Conservation (phyloP, 805 yeast species). For the Alloascoidea africana region DNA sequence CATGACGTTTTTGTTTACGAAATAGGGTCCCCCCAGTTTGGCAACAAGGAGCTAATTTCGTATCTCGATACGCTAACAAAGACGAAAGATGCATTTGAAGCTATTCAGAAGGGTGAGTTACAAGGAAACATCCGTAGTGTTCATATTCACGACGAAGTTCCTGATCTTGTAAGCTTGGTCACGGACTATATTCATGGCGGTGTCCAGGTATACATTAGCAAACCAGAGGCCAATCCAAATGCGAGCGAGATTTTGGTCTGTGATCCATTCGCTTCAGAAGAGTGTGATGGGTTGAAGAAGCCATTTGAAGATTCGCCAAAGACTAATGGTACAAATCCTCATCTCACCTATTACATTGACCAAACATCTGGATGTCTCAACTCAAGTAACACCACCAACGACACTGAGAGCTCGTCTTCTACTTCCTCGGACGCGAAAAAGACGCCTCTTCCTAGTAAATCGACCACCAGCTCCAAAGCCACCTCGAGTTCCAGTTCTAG, state of each 20-base stretch:
- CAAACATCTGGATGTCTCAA: too few species aligned
- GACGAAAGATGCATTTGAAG: background rate
- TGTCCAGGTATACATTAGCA: background rate
- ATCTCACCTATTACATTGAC: background rate
- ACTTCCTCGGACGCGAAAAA: too few species aligned
- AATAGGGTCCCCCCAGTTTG: background rate
- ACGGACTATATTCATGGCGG: background rate
- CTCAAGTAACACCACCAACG: too few species aligned
- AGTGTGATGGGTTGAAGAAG: background rate
- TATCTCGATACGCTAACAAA: background rate
- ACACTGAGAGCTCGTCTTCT: too few species aligned
- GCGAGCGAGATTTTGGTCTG: background rate
- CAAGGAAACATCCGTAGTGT: background rate
- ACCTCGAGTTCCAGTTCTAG: too few species aligned
- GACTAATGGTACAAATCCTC: too few species aligned
- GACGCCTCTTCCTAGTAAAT: too few species aligned
- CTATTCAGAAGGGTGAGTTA: background rate
- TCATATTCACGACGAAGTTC: background rate
- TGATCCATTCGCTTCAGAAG: background rate
- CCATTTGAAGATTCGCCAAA: too few species aligned
- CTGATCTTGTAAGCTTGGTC: background rate
- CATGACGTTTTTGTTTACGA: background rate
- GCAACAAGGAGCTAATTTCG: background rate
- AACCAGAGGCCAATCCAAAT: background rate
- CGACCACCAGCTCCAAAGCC: too few species aligned